Evolutionary conservation across 371 early-diverging fungal genomes (phyloP).

Genomic region (Gilbertella persicaria): DNA sequence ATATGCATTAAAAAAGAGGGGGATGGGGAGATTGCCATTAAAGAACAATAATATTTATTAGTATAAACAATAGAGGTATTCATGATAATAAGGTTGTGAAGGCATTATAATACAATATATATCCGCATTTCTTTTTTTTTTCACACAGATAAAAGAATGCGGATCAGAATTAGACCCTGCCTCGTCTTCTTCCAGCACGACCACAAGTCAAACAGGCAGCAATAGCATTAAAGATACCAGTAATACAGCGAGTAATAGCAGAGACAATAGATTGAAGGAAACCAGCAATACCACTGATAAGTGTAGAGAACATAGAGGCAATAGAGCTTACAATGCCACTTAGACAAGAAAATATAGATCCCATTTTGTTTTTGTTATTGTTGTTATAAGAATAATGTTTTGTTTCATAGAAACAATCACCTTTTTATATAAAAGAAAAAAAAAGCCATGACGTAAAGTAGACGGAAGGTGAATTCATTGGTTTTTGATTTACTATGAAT

Average conservation of each 20-base stretch:
- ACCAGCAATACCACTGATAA: conserved; percentile 35
- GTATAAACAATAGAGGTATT: too few species aligned
- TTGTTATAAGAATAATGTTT: background rate
- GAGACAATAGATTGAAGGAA: conserved; percentile 29
- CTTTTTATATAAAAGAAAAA: conserved; percentile 1
- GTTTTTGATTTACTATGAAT: background rate
- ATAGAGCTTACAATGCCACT: conserved; percentile 30
- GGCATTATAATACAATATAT: background rate
- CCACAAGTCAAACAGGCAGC: conserved; percentile 22
- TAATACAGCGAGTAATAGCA: conserved; percentile 31
- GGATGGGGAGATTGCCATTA: too few species aligned
- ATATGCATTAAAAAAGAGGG: too few species aligned
- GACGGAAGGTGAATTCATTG: background rate
- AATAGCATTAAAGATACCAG: conserved; percentile 38
- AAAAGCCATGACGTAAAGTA: background rate
- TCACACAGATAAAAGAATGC: background rate
- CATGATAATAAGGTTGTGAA: background rate
- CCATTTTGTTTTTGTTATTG: conserved; percentile 25
- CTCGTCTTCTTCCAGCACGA: conserved; percentile 8
- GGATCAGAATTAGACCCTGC: background rate
- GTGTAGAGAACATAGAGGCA: conserved; percentile 31
- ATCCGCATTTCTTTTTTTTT: background rate
- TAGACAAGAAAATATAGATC: conserved; percentile 37
- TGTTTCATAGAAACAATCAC: background rate
- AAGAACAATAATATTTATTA: too few species aligned